phyloP scores from a whole-genome alignment of 2,329 filamentous ascomycete species.

The Didymella pomorum region DNA sequence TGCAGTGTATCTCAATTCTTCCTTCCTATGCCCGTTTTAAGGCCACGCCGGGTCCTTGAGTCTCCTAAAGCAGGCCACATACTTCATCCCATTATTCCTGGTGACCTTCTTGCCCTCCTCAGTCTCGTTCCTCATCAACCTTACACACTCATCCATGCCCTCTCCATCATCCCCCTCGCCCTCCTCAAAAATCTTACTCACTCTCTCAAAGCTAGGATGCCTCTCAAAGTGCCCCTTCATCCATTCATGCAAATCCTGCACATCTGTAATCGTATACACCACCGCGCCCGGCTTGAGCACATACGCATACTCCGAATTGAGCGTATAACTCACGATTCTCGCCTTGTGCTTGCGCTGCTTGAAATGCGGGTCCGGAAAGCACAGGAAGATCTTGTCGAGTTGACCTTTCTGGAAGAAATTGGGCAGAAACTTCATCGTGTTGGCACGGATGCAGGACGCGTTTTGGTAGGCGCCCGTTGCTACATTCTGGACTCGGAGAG shows the following conservation, averaged over 20 bases:
- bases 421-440: conserved; percentile 99
- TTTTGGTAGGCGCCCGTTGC: conserved; percentile 74
- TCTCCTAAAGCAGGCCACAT: conserved; percentile 85
- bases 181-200: conserved; percentile 62
- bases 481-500: conserved; percentile 73
- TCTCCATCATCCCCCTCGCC: conserved; percentile 72
- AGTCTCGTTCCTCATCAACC: conserved; percentile 80
- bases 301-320: conserved; percentile 94
- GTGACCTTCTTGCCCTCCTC: conserved; percentile 98
- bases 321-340: conserved; percentile 84
- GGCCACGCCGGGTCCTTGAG: conserved; percentile 81
- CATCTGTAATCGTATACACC: conserved; percentile 96
- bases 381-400: conserved; percentile 92
- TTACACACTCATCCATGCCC: conserved; percentile 74
- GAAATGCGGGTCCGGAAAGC: conserved; percentile 98
- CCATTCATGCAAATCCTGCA: conserved; percentile 92
- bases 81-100: conserved; percentile 89
- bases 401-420: conserved; percentile 90
- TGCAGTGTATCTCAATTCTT: neutral
- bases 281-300: conserved; percentile 83
- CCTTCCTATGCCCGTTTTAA: conserved; percentile 61
- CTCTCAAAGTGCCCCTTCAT: conserved; percentile 86
- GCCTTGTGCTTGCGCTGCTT: conserved; percentile 98
- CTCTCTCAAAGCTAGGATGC: conserved; percentile 79
- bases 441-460: conserved; percentile 85